A percentile compares a stretch with the other conserved stretches of the same genome.
Conservation (phyloP, 2,329 filamentous ascomycete genomes). For the Microcera coccophila region DNA sequence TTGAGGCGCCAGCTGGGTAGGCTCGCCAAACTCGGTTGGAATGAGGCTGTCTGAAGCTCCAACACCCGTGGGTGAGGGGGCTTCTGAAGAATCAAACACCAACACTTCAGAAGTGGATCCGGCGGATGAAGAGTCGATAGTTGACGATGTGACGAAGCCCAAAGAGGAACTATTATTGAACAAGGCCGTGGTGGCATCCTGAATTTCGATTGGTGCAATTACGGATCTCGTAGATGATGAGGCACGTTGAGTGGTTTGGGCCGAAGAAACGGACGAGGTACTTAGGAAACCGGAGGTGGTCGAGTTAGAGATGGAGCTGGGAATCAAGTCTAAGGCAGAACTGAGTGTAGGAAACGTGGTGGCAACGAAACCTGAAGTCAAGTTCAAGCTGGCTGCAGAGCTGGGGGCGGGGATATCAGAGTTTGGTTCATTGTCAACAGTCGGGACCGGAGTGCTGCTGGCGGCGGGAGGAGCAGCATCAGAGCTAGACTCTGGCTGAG, state of each 20-base stretch:
- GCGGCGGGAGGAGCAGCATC: not conserved
- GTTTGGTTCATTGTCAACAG: not conserved
- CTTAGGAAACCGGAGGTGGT: constrained; percentile 1
- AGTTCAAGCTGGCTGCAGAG: not conserved
- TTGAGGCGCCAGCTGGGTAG: not conserved
- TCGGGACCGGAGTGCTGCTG: not conserved
- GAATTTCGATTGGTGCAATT: no score
- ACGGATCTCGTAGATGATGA: no score
- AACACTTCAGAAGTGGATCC: no score
- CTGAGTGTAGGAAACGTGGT: no score
- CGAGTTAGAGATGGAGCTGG: not conserved
- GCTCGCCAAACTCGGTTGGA: not conserved
- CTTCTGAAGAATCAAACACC: no score
- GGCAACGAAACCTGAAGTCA: no score
- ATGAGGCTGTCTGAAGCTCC: not conserved
- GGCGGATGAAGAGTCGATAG: no score
- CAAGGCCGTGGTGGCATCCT: no score
- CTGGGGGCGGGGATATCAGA: not conserved
- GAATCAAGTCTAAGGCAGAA: not conserved
- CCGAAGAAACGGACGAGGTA: no score
- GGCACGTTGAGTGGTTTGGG: no score
- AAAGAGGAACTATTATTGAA: no score
- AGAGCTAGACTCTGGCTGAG: not conserved
- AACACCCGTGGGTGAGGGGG: not conserved
- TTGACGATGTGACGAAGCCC: no score